Base-by-base conservation (phyloP, 1,139 yeast genomes). In the Sugiyamaella novakii region DNA sequence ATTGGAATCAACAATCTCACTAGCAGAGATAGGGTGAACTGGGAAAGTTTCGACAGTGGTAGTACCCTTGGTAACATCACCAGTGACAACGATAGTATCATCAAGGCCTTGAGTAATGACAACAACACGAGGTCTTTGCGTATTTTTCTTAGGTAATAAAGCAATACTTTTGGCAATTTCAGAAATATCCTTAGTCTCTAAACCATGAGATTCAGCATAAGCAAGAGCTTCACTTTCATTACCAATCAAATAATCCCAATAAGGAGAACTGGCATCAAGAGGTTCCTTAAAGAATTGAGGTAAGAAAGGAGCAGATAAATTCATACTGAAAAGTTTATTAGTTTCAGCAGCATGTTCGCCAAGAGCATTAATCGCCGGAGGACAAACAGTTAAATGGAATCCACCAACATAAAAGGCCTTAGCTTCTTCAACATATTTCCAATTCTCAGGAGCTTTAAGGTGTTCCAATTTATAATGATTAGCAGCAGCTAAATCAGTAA, bases 221-320 rank as follows among this genome's bases (percentile, higher is more conserved):
- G 97, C 84, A 53, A 85, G 95, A 59, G 98, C 98, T 75, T 92
- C 99, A 45, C 96, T 79, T 77, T 92, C 99, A 74, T 92, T 92
- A 67, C 96, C 96, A 67, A 92, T 84, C 62, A 94, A 79, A 73
- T 76, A 83, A 71, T 94, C 97, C 69, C 95, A 87, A 78, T 87
- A 92, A 43, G 94, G 94, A 55, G 89, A 70, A 45, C 83, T 79
- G 54, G 80, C 73, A 67, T 84, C 95, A 72, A 94, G 78, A 52
- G 94, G 87, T 58, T 84, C 95, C 77, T 91, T 89, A 83, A 89
- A 94, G 73, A 91, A 87, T 71, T 87, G 92, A 54, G 96, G 85
- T 67, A 92, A 84, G 79, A 94, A 94, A 50, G 98, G 98, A 54
- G 98, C 99, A 58, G 95, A 84, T 69, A 92, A 78, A 79, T 92